Evolutionary conservation across 2,329 filamentous ascomycete species (phyloP).

Genomic region (Elsinoe arachidis): DNA sequence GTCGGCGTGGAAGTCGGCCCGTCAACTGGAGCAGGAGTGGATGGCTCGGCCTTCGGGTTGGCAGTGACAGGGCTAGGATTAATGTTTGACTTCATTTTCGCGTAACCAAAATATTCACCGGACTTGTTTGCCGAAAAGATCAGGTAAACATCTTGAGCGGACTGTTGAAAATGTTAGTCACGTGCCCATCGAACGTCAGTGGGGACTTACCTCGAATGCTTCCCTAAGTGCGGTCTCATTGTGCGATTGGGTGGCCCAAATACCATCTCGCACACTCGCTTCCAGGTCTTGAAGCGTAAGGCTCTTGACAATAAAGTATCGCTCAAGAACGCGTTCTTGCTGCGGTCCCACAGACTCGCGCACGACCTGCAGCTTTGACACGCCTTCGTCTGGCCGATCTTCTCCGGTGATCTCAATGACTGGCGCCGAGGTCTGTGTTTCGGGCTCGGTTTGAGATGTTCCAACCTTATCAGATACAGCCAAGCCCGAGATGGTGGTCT

Average conservation of each 20-base stretch:
- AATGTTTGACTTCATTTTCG: conserved; percentile 79
- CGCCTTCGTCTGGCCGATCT: neutral
- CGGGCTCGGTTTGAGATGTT: neutral
- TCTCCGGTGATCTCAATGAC: neutral
- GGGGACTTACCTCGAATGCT: conserved; percentile 61
- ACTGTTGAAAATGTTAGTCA: conserved; percentile 37
- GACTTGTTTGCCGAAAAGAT: conserved; percentile 97
- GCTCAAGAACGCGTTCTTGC: conserved; percentile 47
- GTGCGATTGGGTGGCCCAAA: conserved; percentile 92
- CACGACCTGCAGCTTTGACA: neutral
- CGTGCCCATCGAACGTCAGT: too few relatives aligned
- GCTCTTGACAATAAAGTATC: conserved; percentile 89
- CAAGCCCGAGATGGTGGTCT: too few relatives aligned
- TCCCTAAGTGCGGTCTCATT: conserved; percentile 78
- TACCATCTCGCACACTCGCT: conserved; percentile 72
- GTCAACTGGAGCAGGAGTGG: conserved; percentile 48
- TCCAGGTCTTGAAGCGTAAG: conserved; percentile 85
- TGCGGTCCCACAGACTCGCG: neutral
- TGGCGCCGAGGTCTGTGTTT: neutral
- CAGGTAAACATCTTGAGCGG: conserved; percentile 74
- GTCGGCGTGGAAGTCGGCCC: conserved; percentile 73
- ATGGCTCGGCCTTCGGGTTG: conserved; percentile 28
- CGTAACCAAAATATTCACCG: conserved; percentile 93
- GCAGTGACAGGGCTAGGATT: conserved; percentile 60
- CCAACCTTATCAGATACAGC: neutral